Conservation (phyloP, 768 basidiomycete species). For the Phallus indusiatus region DNA sequence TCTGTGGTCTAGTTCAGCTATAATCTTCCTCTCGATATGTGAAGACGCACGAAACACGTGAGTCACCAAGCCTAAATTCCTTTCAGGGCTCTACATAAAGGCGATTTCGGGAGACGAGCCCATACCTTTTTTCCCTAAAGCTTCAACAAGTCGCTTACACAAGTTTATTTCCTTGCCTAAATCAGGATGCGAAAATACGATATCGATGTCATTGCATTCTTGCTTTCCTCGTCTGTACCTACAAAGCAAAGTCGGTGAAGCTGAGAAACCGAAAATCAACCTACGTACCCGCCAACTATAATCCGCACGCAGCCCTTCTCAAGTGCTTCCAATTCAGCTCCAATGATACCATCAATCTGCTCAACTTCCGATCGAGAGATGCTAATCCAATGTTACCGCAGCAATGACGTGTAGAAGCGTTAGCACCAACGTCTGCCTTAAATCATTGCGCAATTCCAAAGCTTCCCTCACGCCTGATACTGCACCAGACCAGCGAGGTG, state of each 20-base stretch:
- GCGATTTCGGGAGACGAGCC: neutral
- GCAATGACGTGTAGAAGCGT: neutral
- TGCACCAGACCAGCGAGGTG: constrained; percentile 18
- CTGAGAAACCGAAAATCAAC: neutral
- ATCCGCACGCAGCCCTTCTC: constrained; percentile 62
- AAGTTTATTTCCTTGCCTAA: constrained; percentile 47
- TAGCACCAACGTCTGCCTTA: constrained; percentile 36
- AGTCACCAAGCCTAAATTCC: constrained; percentile 52
- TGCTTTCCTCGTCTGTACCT: constrained; percentile 83
- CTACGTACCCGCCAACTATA: constrained; percentile 70
- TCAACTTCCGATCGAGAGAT: constrained; percentile 74
- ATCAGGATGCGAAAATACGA: constrained; percentile 72
- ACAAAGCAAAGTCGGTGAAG: neutral
- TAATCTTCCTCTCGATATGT: neutral
- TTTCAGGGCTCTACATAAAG: neutral
- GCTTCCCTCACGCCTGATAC: constrained; percentile 39
- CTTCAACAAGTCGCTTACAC: constrained; percentile 47
- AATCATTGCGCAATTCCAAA: constrained; percentile 48
- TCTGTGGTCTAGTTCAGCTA: constrained; percentile 26
- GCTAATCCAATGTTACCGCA: constrained; percentile 21
- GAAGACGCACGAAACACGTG: constrained; percentile 75
- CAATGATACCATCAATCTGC: constrained; percentile 59
- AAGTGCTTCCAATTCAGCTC: constrained; percentile 53
- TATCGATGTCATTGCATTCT: constrained; percentile 79
- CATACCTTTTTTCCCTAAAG: constrained; percentile 50